phyloP scores from a whole-genome alignment of 352 stramenopile genomes.

The Globisporangium nodosum region DNA sequence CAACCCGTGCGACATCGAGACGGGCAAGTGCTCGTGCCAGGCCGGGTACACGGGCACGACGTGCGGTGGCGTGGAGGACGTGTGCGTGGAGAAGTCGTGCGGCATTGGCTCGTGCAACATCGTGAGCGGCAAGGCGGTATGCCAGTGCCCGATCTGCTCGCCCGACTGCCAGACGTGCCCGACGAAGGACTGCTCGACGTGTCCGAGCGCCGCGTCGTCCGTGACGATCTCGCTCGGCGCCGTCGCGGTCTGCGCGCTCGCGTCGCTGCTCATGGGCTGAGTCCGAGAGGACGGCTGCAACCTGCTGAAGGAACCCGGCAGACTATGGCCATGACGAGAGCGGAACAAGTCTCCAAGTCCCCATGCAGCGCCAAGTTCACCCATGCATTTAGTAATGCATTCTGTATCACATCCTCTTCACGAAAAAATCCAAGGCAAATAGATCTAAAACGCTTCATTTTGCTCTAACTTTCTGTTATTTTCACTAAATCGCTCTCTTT shows the following conservation, averaged over 20 bases:
- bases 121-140: slow-evolving; percentile 19
- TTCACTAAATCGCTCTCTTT: not conserved
- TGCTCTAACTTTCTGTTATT: not conserved
- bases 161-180: slow-evolving; percentile 22
- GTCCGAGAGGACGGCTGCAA: not conserved
- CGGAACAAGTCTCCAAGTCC: too few relatives aligned
- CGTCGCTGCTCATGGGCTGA: slow-evolving; percentile 19
- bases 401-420: not conserved
- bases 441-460: not conserved
- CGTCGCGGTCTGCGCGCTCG: slow-evolving; percentile 16
- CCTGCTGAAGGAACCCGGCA: not conserved
- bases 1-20: slow-evolving; percentile 23
- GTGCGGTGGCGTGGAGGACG: slow-evolving; percentile 38
- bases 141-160: slow-evolving; percentile 28
- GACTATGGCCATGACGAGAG: too few relatives aligned
- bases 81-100: slow-evolving; percentile 25
- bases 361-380: too few relatives aligned
- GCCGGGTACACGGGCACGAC: slow-evolving; percentile 35
- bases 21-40: slow-evolving; percentile 30
- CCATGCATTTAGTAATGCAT: not conserved
- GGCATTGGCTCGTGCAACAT: slow-evolving; percentile 20
- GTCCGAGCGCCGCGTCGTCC: slow-evolving; percentile 21
- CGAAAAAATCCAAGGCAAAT: not conserved
- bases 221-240: slow-evolving; percentile 21
- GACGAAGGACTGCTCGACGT: slow-evolving; percentile 19